A percentile compares a stretch with the other conserved stretches of the same genome.
These are phyloP conservation scores for Boletus subparvulus DNA, from an alignment of 768 basidiomycete genomes.

Conservation along the genomic window DNA sequence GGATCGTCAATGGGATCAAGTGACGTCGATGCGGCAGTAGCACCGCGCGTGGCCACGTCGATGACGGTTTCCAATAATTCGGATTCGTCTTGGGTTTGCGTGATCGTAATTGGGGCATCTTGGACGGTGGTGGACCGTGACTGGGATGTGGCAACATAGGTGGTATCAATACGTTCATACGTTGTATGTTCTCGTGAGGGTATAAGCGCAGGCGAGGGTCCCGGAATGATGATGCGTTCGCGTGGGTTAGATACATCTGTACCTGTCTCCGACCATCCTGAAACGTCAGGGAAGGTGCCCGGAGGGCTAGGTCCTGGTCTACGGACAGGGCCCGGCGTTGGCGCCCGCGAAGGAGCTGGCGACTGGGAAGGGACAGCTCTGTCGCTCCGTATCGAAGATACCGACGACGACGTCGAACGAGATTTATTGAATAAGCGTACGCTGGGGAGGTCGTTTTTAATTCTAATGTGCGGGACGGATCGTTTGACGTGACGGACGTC, in stretches of 20 bases:
- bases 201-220: slow-evolving; percentile 31
- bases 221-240: slow-evolving; percentile 13
- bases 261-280: slow-evolving; percentile 34
- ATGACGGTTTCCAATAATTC: neutral
- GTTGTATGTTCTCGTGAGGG: slow-evolving; percentile 19
- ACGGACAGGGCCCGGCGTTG: slow-evolving; percentile 18
- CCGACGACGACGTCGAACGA: slow-evolving; percentile 16
- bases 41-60: neutral
- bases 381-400: slow-evolving; percentile 31
- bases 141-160: slow-evolving; percentile 6
- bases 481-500: slow-evolving; percentile 33
- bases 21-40: neutral
- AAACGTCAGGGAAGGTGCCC: slow-evolving; percentile 26
- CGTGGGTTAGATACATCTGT: slow-evolving; percentile 25
- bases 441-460: slow-evolving; percentile 33
- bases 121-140: slow-evolving; percentile 1
- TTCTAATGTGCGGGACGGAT: slow-evolving; percentile 31
- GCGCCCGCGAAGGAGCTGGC: slow-evolving; percentile 16
- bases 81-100: slow-evolving; percentile 14
- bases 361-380: slow-evolving; percentile 31
- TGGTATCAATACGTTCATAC: slow-evolving; percentile 13
- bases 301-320: slow-evolving; percentile 28
- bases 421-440: slow-evolving; percentile 25
- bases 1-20: slow-evolving; percentile 9
- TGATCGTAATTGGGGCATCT: slow-evolving; percentile 9